phyloP scores from a whole-genome alignment of 352 stramenopile species.

The Pythium aquatile region DNA sequence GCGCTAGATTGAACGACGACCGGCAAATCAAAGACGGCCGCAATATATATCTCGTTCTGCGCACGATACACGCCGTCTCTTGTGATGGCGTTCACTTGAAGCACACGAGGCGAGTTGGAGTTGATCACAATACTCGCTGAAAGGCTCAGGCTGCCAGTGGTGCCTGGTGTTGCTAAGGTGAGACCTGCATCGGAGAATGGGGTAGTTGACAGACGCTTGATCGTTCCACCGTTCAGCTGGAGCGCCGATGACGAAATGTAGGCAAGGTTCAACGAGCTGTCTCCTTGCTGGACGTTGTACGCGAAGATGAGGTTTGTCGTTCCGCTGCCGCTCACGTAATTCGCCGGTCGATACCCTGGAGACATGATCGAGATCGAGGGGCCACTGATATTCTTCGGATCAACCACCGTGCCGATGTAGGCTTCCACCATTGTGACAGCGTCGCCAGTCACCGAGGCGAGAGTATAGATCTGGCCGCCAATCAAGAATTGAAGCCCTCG shows the following conservation, averaged over 20 bases:
- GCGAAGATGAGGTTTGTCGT: slow-evolving; percentile 47
- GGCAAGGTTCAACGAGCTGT: slow-evolving; percentile 43
- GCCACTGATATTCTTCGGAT: slow-evolving; percentile 28
- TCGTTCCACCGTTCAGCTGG: slow-evolving; percentile 46
- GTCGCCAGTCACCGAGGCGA: slow-evolving; percentile 44
- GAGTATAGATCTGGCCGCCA: slow-evolving; percentile 43
- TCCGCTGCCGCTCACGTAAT: slow-evolving; percentile 48
- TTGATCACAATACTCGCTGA: slow-evolving; percentile 46
- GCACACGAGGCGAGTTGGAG: slow-evolving; percentile 40
- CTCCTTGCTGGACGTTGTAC: slow-evolving; percentile 58
- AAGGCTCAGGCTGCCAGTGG: slow-evolving; percentile 37
- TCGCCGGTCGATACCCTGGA: slow-evolving; percentile 48
- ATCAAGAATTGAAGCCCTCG: slow-evolving; percentile 60
- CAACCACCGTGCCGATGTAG: slow-evolving; percentile 44
- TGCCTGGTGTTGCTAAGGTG: slow-evolving; percentile 43
- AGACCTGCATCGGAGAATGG: slow-evolving; percentile 52
- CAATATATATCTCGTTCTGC: slow-evolving; percentile 45
- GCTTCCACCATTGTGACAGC: slow-evolving; percentile 51
- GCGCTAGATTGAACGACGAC: slow-evolving; percentile 39
- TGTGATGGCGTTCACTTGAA: slow-evolving; percentile 46
- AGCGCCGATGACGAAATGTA: slow-evolving; percentile 51
- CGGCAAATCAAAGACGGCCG: slow-evolving; percentile 49
- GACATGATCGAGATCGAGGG: slow-evolving; percentile 40
- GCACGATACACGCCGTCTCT: slow-evolving; percentile 58
- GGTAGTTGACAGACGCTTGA: slow-evolving; percentile 51